Percentiles rank a stretch among this genome's conserved stretches.
These are phyloP conservation scores for Lentinula edodes DNA, from an alignment of 768 basidiomycete species.

Conservation along the genomic window DNA sequence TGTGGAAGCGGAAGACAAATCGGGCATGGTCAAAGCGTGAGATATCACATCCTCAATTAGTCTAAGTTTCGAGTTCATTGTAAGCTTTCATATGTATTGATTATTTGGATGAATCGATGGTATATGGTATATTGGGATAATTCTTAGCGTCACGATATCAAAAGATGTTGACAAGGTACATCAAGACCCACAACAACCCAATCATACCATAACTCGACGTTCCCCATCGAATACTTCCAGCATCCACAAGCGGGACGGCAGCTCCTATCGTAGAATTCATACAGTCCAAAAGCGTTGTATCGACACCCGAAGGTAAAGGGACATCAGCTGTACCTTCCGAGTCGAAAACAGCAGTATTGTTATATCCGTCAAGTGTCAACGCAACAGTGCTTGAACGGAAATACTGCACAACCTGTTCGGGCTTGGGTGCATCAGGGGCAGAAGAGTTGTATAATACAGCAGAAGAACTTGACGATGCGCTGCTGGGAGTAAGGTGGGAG, in stretches of 20 bases:
- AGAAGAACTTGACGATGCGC: conserved; percentile 22
- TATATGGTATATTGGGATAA: no score
- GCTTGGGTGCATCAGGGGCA: conserved; percentile 17
- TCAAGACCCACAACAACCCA: neutral
- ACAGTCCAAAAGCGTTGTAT: conserved; percentile 37
- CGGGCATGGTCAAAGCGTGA: conserved; percentile 1
- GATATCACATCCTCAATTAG: neutral
- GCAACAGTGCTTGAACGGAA: conserved; percentile 53
- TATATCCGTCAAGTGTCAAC: conserved; percentile 54
- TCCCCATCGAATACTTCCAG: neutral
- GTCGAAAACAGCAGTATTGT: conserved; percentile 45
- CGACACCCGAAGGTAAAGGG: conserved; percentile 35
- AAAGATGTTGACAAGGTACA: neutral
- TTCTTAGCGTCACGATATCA: neutral
- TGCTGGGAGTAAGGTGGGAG: conserved; percentile 24
- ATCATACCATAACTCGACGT: neutral
- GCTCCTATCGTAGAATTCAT: conserved; percentile 47
- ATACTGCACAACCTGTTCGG: conserved; percentile 42
- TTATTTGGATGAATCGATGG: no score
- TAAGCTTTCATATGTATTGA: no score
- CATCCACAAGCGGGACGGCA: conserved; percentile 6
- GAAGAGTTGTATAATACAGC: conserved; percentile 22
- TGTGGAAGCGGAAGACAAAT: neutral
- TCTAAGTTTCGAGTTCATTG: neutral
- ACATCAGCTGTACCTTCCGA: conserved; percentile 24